A percentile compares a stretch with the other conserved stretches of the same genome.
phyloP scores from a whole-genome alignment of 2,329 filamentous ascomycete species.

The Alternaria sp. region DNA sequence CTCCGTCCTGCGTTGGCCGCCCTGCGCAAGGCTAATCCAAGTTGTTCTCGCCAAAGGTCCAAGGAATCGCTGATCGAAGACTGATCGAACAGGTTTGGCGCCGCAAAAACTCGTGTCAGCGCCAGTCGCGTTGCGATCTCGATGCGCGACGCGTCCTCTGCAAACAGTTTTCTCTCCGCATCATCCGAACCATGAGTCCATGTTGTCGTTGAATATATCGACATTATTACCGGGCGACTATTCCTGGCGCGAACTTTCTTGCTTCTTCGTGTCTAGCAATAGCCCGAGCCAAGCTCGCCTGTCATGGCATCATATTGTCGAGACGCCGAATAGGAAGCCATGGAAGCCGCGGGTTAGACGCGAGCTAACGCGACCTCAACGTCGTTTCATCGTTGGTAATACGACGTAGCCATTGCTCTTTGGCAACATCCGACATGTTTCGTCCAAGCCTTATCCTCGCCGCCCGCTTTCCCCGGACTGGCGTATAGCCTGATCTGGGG shows the following conservation, averaged over 20 bases:
- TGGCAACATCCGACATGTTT: constrained; percentile 4
- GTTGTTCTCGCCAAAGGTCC: constrained; percentile 18
- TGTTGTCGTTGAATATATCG: constrained; percentile 23
- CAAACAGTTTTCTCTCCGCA: constrained; percentile 19
- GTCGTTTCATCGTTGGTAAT: constrained; percentile 11
- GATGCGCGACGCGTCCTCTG: constrained; percentile 9
- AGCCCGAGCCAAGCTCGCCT: constrained; percentile 25
- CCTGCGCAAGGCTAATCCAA: constrained; percentile 11
- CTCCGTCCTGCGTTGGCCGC: constrained; percentile 12
- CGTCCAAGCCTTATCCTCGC: constrained; percentile 5
- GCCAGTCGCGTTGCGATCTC: constrained; percentile 8
- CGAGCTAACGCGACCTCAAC: constrained; percentile 12
- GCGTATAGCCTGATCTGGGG: constrained; percentile 28
- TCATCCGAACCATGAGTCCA: constrained; percentile 20
- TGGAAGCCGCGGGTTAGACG: constrained; percentile 21
- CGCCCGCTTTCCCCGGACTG: constrained; percentile 26
- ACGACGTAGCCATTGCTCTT: constrained; percentile 18
- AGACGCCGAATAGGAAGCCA: constrained; percentile 29
- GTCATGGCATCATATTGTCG: constrained; percentile 21
- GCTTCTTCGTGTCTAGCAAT: constrained; percentile 14
- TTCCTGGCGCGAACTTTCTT: background rate
- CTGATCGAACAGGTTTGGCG: constrained; percentile 12
- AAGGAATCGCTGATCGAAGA: background rate
- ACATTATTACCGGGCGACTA: constrained; percentile 1
- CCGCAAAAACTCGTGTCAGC: constrained; percentile 12